Conservation (phyloP, 306 rosid genomes). For the peach (Prunus persica) region DNA sequence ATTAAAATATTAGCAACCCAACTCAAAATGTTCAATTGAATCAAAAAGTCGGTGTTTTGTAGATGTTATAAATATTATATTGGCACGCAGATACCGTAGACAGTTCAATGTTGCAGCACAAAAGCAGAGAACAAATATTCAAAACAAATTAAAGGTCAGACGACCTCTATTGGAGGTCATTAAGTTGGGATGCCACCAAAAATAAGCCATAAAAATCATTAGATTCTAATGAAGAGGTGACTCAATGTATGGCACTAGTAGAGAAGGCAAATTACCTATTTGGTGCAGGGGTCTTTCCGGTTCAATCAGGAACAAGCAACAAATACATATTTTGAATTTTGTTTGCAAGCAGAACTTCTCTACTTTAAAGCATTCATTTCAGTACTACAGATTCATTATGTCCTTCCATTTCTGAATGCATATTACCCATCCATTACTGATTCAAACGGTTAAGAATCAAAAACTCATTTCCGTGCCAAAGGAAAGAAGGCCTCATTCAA, state of each 20-base stretch:
- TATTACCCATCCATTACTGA: not conserved
- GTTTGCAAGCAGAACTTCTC: not conserved
- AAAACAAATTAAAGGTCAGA: not conserved
- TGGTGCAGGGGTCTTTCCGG: not conserved
- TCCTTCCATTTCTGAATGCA: not conserved
- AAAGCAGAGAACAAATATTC: no score
- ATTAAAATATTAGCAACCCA: constrained; percentile 13
- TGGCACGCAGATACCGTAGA: not conserved
- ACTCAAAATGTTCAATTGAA: constrained; percentile 4
- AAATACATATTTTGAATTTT: not conserved
- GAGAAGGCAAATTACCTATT: not conserved
- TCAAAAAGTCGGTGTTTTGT: not conserved
- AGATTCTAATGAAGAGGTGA: not conserved
- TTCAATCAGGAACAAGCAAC: not conserved
- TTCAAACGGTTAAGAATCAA: not conserved
- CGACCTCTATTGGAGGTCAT: not conserved
- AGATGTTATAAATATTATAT: not conserved
- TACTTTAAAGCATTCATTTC: not conserved
- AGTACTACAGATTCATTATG: not conserved
- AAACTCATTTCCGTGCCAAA: not conserved
- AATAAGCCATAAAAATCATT: not conserved
- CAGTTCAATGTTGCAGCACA: not conserved
- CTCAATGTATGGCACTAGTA: not conserved
- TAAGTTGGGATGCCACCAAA: not conserved
- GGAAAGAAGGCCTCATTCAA: not conserved